These are phyloP conservation scores for Apiospora malaysiana DNA, from an alignment of 2,329 filamentous ascomycete genomes.

Conservation along the genomic window DNA sequence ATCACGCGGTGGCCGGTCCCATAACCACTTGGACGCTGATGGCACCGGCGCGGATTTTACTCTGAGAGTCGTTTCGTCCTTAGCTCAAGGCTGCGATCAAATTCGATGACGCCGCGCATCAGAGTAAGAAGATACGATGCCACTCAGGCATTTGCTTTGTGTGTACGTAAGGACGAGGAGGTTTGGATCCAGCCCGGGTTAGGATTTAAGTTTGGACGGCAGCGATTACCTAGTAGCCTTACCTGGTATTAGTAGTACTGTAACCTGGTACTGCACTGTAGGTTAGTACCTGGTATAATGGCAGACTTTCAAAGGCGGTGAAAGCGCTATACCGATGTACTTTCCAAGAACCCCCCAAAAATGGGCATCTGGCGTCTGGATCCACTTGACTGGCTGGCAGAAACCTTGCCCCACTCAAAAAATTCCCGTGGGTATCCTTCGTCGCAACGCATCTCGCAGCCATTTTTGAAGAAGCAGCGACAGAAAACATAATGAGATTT, in stretches of 20 bases:
- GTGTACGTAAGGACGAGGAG: background rate
- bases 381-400: background rate
- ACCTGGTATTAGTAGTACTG: no score
- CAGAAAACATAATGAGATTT: background rate
- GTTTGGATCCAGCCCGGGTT: background rate
- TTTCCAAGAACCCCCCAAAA: background rate
- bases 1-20: background rate
- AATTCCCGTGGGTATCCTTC: conserved; percentile 16
- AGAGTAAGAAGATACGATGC: no score
- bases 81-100: no score
- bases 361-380: background rate
- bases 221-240: no score
- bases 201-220: no score
- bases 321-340: background rate
- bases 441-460: background rate
- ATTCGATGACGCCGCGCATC: no score
- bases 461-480: background rate
- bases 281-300: no score
- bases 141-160: no score
- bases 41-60: background rate
- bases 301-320: conserved; percentile 15
- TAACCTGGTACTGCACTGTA: no score
- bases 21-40: background rate
- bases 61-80: no score
- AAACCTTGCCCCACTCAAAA: conserved; percentile 7